Evolutionary conservation across 306 rosid species (phyloP).

Genomic region (Bauhinia variegata): DNA sequence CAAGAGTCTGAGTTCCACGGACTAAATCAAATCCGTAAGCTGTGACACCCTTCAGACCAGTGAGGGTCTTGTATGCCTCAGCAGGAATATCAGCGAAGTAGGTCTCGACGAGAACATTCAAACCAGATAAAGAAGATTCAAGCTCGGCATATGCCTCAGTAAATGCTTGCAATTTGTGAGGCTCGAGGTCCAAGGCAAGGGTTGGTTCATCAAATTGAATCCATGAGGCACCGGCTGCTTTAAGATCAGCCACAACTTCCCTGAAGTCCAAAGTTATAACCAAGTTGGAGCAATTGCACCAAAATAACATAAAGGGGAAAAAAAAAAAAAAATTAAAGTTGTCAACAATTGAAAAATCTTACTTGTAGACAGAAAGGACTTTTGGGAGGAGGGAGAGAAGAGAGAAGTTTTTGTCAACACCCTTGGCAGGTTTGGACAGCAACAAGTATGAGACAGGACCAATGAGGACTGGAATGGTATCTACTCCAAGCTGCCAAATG

Average conservation of each 20-base stretch:
- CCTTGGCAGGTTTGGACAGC: slow-evolving; percentile 91
- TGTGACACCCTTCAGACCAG: slow-evolving; percentile 69
- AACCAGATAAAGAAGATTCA: slow-evolving; percentile 66
- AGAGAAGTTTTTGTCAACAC: slow-evolving; percentile 73
- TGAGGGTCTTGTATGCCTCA: slow-evolving; percentile 77
- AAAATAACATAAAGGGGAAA: slow-evolving; percentile 4
- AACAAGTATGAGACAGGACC: slow-evolving; percentile 93
- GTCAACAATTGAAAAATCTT: slow-evolving; percentile 24
- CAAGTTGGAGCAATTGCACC: slow-evolving; percentile 23
- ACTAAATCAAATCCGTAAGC: slow-evolving; percentile 85
- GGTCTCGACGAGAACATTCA: slow-evolving; percentile 77
- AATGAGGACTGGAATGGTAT: slow-evolving; percentile 76
- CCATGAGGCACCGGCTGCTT: slow-evolving; percentile 91
- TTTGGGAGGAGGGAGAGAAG: slow-evolving; percentile 82
- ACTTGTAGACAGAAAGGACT: slow-evolving; percentile 84
- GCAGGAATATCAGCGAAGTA: slow-evolving; percentile 91
- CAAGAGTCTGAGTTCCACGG: slow-evolving; percentile 77
- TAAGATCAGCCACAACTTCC: slow-evolving; percentile 85
- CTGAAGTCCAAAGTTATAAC: slow-evolving; percentile 45
- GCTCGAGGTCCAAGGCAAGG: slow-evolving; percentile 77
- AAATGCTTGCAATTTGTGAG: slow-evolving; percentile 75
- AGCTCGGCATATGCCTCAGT: slow-evolving; percentile 71
- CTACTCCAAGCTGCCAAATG: slow-evolving; percentile 75
- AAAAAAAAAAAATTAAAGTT: slow-evolving; percentile 1
- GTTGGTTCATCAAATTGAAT: slow-evolving; percentile 93